phyloP scores from a whole-genome alignment of 441 rosid genomes.

The Flueggea neowawraea region DNA sequence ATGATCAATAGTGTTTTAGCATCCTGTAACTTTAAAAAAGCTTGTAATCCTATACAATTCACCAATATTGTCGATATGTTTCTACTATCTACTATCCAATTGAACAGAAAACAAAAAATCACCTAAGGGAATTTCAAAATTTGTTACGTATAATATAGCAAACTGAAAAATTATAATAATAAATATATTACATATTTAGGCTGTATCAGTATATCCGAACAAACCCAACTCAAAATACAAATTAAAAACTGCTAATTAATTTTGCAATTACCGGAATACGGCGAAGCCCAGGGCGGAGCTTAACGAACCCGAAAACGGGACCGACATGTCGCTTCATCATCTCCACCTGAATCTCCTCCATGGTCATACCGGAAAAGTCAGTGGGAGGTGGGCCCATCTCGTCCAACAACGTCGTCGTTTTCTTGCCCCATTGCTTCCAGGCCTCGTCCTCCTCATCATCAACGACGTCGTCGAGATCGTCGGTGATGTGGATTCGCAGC shows the following conservation, averaged over 20 bases:
- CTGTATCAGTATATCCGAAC: too few relatives aligned
- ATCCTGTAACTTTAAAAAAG: too few relatives aligned
- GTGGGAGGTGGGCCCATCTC: conserved; percentile 59
- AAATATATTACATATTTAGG: too few relatives aligned
- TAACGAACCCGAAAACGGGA: conserved; percentile 79
- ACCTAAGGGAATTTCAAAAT: too few relatives aligned
- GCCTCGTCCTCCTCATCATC: conserved; percentile 92
- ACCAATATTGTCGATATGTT: too few relatives aligned
- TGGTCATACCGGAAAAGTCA: conserved; percentile 57
- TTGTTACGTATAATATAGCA: too few relatives aligned
- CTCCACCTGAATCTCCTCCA: conserved; percentile 61
- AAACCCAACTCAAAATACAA: too few relatives aligned
- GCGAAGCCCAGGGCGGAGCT: conserved; percentile 66
- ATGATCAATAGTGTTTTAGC: too few relatives aligned
- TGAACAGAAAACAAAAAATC: too few relatives aligned
- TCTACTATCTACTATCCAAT: too few relatives aligned
- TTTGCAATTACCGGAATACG: conserved; percentile 47
- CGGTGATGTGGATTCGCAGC: conserved; percentile 64
- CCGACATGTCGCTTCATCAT: conserved; percentile 58
- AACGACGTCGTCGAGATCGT: conserved; percentile 79
- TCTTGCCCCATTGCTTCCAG: conserved; percentile 92
- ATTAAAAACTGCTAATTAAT: not conserved
- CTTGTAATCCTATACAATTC: too few relatives aligned
- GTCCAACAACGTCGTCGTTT: conserved; percentile 14
- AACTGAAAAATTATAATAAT: too few relatives aligned